Conservation (phyloP, 257 asterid species). For the Euphrasia confusa region DNA sequence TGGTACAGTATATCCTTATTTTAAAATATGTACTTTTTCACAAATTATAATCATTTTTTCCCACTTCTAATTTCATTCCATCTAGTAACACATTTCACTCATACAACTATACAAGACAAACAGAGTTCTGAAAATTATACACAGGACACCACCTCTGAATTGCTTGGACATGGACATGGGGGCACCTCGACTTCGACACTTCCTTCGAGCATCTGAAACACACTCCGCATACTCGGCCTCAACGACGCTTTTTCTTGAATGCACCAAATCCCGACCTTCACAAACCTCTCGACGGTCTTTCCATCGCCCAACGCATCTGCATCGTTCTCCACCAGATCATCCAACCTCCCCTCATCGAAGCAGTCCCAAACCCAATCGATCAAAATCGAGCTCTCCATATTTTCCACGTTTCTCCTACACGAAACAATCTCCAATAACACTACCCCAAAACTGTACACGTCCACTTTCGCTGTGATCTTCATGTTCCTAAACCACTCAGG, state of each 20-base stretch:
- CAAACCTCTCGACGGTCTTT: conserved; percentile 31
- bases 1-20: too few species aligned
- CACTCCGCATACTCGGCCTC: conserved; percentile 56
- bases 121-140: too few species aligned
- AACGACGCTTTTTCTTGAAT: conserved; percentile 49
- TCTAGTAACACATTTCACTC: too few species aligned
- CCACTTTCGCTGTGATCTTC: conserved; percentile 37
- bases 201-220: conserved; percentile 58
- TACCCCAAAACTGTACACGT: conserved; percentile 62
- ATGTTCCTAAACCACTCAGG: conserved; percentile 62
- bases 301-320: conserved; percentile 35
- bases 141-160: neutral
- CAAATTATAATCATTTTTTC: too few species aligned
- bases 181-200: conserved; percentile 39
- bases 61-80: too few species aligned
- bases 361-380: conserved; percentile 54
- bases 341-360: conserved; percentile 29
- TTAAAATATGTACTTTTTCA: too few species aligned
- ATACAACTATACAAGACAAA: too few species aligned
- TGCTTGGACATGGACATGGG: conserved; percentile 33
- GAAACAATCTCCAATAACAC: conserved; percentile 43
- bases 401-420: conserved; percentile 32
- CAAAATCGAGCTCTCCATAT: conserved; percentile 24
- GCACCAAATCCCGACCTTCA: conserved; percentile 67
- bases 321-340: conserved; percentile 33